phyloP scores from a whole-genome alignment of 2,329 filamentous ascomycete species.

The Drechslerella dactyloides region DNA sequence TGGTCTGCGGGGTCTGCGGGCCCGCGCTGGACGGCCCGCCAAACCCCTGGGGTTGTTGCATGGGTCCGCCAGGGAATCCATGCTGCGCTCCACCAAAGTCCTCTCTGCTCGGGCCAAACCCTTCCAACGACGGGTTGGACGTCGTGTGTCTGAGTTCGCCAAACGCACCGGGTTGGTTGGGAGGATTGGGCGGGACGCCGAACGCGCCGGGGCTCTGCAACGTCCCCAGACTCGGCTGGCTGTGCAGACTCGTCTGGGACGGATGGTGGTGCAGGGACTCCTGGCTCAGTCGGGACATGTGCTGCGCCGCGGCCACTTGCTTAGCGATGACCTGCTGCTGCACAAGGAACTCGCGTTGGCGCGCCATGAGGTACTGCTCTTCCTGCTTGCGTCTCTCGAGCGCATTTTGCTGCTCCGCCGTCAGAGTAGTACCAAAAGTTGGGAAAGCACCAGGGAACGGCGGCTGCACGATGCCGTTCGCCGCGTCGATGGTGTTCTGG shows the following conservation, averaged over 20 bases:
- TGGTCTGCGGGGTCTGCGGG: constrained; percentile 35
- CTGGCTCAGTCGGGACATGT: constrained; percentile 63
- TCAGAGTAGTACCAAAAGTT: constrained; percentile 93
- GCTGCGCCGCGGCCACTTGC: constrained; percentile 72
- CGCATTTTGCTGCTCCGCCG: constrained; percentile 97
- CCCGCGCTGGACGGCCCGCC: constrained; percentile 11
- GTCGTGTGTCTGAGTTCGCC: constrained; percentile 42
- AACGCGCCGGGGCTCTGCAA: constrained; percentile 62
- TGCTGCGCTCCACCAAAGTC: constrained; percentile 25
- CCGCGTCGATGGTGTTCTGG: constrained; percentile 57
- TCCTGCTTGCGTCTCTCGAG: constrained; percentile 95
- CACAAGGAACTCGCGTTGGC: constrained; percentile 90
- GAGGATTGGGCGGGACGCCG: constrained; percentile 45
- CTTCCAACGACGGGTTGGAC: constrained; percentile 42
- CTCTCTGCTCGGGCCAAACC: constrained; percentile 22
- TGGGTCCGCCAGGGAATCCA: constrained; percentile 27
- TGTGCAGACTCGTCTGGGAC: constrained; percentile 93
- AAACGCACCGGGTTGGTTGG: constrained; percentile 53
- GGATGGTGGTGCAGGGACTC: constrained; percentile 85
- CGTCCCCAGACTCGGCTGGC: constrained; percentile 93
- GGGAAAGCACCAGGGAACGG: constrained; percentile 93
- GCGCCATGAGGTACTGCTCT: constrained; percentile 94
- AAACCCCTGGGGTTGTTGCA: constrained; percentile 36
- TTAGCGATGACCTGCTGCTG: constrained; percentile 75
- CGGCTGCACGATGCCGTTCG: constrained; percentile 72